Base-by-base conservation (phyloP, 306 rosid genomes). In the Inga laurina region DNA sequence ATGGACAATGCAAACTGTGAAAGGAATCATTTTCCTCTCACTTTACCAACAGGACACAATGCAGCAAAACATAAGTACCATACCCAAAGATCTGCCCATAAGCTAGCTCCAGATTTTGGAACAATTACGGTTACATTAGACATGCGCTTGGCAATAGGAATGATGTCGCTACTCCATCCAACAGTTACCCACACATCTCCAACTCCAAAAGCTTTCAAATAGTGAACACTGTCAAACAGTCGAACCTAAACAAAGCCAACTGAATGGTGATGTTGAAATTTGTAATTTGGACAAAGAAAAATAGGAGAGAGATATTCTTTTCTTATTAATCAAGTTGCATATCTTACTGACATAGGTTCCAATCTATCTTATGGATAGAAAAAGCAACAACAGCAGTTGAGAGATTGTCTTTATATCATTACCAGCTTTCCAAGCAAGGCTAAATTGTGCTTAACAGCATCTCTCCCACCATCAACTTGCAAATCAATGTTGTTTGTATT, bases 11-110 rank as follows among this genome's bases (percentile, higher is more conserved):
- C 68, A 61, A 24, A 11, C 34, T 61, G 68, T 4, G 64, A 27
- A 57, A 57, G 64, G 30, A 21, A n/a, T n/a, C 65, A 3, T 57
- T n/a, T 24, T 61, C 68, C 68, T 61, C 68, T 10, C 16, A 8
- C 13, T n/a, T 59, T 11, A 10, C 68, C 68, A 61, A 61, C 35
- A 22, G 68, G 68, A 10, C 34, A 24, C 10, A 39, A 34, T 72
- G 43, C 35, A 75, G 37, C 52, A 75, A 22, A 27, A 41, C 43
- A 49, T n/a, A 51, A 86, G 37, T 2, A 68, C 39, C 75, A 35
- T 91, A 93, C 99, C 99, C 99, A 95, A 45, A 92, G 85, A 87
- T 95, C 98, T 22, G 93, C 98, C 97, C 98, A 95, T 75, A 93
- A 85, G 84, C 98, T 95, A 30, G 94, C 87, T 85, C 98, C 98